Base-by-base conservation (phyloP, 495 filamentous ascomycete species). In the Podospora comata region DNA sequence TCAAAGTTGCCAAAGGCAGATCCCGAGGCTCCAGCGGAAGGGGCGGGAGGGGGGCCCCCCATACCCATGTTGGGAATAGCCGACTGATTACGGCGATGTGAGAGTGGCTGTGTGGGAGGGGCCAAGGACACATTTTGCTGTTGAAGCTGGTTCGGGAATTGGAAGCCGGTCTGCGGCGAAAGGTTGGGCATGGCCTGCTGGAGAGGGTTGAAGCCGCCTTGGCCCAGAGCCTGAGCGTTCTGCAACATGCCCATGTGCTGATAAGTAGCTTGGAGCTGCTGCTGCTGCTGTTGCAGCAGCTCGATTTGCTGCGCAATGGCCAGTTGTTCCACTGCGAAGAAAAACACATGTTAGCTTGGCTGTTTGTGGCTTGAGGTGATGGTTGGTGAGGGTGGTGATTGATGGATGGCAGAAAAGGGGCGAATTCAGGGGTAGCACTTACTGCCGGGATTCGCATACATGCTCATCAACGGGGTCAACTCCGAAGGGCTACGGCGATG, bases 231-330 rank as follows among this genome's bases (percentile, higher is more conserved):
- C 79, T 97, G 94, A 68, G 90, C 89, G 48, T 90, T 91, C 67
- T 89, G 90, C 70, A 99, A 85, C 83, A 98, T 89, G 71, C 92
- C 92, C 91, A 98, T 94, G 77, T 98, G 94, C 79, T 96, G 94
- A 72, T 97, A 93, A 64, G 92, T 93, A 65, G 91, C 91, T 76
- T 94, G 91, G 78, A 98, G 96, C 76, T 98, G 96, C 80, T 98
- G 96, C 76, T 99, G 95, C 76, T 98, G 96, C 77, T 96, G 93
- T 81, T 99, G 95, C 72, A 99, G 87, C 80, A 94, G 85, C 81
- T 99, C 94, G 76, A 98, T 97, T 80, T 99, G 95, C 84, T 98
- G 95, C 79, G 97, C 94, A 79, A 99, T 91, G 75, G 95, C 93
- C 73, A 98, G 86, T 89, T 98, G 96, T 85, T 98, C 95, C 92